Evolutionary conservation across 306 rosid genomes (phyloP).

Genomic region (Arachis stenosperma): DNA sequence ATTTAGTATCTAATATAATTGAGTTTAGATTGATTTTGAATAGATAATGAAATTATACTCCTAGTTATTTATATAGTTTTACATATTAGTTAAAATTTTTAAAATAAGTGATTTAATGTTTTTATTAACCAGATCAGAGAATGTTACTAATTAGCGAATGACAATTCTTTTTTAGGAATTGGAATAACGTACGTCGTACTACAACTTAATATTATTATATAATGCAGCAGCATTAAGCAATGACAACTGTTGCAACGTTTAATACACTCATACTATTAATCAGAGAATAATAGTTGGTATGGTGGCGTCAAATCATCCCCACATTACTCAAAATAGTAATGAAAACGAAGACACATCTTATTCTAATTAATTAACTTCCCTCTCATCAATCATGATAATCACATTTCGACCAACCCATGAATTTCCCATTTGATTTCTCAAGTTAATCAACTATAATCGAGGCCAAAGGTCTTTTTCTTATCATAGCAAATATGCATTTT

Average conservation of each 20-base stretch:
- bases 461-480: neutral
- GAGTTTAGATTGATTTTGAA: too few relatives aligned
- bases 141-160: too few relatives aligned
- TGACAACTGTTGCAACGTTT: constrained; percentile 21
- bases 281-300: constrained; percentile 13
- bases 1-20: too few relatives aligned
- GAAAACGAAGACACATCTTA: constrained; percentile 11
- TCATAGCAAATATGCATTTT: neutral
- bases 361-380: neutral
- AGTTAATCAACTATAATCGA: neutral
- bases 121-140: too few relatives aligned
- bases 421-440: neutral
- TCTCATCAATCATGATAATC: neutral
- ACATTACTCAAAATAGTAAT: neutral
- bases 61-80: too few relatives aligned
- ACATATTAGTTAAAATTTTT: too few relatives aligned
- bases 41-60: too few relatives aligned
- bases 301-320: constrained; percentile 31
- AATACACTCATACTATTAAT: neutral
- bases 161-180: too few relatives aligned
- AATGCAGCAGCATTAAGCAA: neutral
- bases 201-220: neutral
- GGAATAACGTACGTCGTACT: too few relatives aligned
- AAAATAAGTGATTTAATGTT: too few relatives aligned
- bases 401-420: neutral